These are phyloP conservation scores for Kentomonas sorsogonicus DNA, from an alignment of 208 protist species.

Conservation along the genomic window DNA sequence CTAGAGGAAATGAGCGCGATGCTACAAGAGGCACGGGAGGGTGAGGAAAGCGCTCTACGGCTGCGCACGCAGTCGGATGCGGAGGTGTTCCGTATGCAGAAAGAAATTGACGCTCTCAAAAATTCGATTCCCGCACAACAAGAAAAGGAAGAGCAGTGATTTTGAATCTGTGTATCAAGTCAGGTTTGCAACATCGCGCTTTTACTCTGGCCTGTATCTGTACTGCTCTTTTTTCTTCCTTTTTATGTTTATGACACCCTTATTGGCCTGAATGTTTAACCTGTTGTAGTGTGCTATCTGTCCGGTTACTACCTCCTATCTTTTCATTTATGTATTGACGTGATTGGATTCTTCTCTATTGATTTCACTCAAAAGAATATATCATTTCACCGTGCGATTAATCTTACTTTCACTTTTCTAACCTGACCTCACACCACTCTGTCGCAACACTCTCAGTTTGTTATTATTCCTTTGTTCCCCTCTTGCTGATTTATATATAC, in stretches of 20 bases:
- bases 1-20: slow-evolving; percentile 76
- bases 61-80: slow-evolving; percentile 53
- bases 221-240: slow-evolving; percentile 5
- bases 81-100: slow-evolving; percentile 71
- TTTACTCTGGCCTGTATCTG: neutral
- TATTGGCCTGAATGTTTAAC: slow-evolving; percentile 11
- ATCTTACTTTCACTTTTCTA: too few species aligned
- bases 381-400: too few species aligned
- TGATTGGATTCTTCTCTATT: slow-evolving; percentile 14
- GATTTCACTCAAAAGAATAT: slow-evolving; percentile 5
- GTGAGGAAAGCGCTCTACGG: slow-evolving; percentile 47
- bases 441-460: too few species aligned
- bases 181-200: too few species aligned
- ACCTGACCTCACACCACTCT: too few species aligned
- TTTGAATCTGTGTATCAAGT: too few species aligned
- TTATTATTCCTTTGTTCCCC: too few species aligned
- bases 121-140: too few species aligned
- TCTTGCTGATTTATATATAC: too few species aligned
- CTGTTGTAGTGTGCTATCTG: neutral
- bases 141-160: too few species aligned
- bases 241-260: slow-evolving; percentile 10
- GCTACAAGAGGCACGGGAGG: slow-evolving; percentile 64
- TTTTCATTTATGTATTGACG: neutral
- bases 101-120: slow-evolving; percentile 40
- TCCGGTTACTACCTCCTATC: neutral